Percentiles rank a stretch among this genome's conserved stretches.
Evolutionary conservation across 768 basidiomycete genomes (phyloP).

Genomic region (Auricularia cornea): DNA sequence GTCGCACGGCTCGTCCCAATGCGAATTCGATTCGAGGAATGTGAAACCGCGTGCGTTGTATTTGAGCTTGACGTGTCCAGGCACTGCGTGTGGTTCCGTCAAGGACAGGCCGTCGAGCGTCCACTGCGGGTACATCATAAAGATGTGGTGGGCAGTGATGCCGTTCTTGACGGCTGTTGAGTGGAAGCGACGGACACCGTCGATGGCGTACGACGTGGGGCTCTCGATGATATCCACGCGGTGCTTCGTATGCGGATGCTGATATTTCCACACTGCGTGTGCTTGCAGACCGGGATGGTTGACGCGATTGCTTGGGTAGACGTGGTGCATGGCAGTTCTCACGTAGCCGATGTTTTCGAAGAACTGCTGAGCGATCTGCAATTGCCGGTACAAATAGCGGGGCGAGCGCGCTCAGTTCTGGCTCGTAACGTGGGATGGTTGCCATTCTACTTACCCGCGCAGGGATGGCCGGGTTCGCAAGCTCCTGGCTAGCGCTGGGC

Average conservation of each 20-base stretch:
- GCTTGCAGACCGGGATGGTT: background rate
- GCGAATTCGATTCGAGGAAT: background rate
- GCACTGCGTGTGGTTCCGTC: no score
- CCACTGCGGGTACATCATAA: background rate
- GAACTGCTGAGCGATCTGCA: no score
- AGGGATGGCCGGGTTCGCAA: background rate
- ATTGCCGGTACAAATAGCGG: no score
- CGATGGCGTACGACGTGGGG: background rate
- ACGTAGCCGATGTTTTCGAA: no score
- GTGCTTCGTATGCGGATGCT: background rate
- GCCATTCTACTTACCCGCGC: background rate
- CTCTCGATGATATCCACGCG: background rate
- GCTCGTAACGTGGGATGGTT: no score
- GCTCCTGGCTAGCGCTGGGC: background rate
- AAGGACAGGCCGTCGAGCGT: background rate
- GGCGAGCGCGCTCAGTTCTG: no score
- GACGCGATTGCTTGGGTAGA: background rate
- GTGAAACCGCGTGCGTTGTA: background rate
- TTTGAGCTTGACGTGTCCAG: background rate
- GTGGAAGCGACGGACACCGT: background rate
- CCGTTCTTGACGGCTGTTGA: background rate
- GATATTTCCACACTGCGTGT: background rate
- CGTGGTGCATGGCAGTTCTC: background rate
- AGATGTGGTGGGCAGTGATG: background rate
- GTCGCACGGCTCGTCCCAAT: background rate